Percentiles rank a stretch among this genome's conserved stretches.
Conservation (phyloP, 2,329 filamentous ascomycete species). For the Colletotrichum chrysophilum region DNA sequence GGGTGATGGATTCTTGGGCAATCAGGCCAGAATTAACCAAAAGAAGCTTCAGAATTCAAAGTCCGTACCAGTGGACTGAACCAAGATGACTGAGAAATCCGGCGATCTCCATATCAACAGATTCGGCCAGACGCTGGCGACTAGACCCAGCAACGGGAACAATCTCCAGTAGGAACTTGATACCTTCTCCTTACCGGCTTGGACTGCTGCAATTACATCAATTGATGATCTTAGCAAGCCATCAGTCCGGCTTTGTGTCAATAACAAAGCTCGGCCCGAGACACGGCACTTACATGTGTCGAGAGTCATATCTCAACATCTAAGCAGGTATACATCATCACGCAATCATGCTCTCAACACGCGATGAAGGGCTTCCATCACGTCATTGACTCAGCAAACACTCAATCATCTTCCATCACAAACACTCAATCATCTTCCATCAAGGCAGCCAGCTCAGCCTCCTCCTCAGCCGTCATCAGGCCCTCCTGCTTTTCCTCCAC, state of each 20-base stretch:
- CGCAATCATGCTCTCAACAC: not conserved
- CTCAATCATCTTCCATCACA: conserved; percentile 77
- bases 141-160: not conserved
- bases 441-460: conserved; percentile 88
- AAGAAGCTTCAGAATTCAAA: not conserved
- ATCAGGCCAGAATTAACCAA: not conserved
- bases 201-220: not conserved
- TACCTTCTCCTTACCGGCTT: not conserved
- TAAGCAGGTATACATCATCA: not conserved
- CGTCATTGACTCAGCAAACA: not conserved
- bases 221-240: not conserved
- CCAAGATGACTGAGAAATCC: not conserved
- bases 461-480: conserved; percentile 84
- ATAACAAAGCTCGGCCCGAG: not conserved
- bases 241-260: not conserved
- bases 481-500: conserved; percentile 50
- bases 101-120: not conserved
- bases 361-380: not conserved
- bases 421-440: conserved; percentile 73
- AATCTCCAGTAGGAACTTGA: not conserved
- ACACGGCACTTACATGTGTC: not conserved
- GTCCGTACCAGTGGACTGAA: not conserved
- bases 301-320: not conserved
- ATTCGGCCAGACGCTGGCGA: not conserved
- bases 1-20: not conserved